These are phyloP conservation scores for Suhomyces kilbournensis DNA, from an alignment of 805 yeast species.

Conservation along the genomic window DNA sequence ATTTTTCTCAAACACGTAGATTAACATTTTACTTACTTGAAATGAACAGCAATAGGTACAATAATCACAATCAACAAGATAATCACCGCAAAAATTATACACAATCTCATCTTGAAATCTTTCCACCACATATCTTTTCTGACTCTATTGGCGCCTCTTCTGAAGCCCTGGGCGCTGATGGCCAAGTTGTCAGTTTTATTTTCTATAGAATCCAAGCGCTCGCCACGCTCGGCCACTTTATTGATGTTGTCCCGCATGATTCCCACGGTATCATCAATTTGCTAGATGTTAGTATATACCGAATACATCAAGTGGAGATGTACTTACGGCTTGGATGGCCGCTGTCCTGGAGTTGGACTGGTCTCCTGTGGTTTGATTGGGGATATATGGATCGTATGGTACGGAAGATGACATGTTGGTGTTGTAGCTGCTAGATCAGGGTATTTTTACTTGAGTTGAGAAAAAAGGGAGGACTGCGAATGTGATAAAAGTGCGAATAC, in stretches of 20 bases:
- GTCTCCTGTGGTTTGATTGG: slow-evolving; percentile 54
- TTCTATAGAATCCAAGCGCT: slow-evolving; percentile 85
- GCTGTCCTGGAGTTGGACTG: slow-evolving; percentile 64
- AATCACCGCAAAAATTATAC: slow-evolving; percentile 73
- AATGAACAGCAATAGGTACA: slow-evolving; percentile 92
- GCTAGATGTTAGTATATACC: slow-evolving; percentile 42
- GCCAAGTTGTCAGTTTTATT: slow-evolving; percentile 92
- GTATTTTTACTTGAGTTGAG: background rate
- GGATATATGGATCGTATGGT: slow-evolving; percentile 85
- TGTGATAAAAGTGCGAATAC: background rate
- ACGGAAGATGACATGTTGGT: slow-evolving; percentile 66
- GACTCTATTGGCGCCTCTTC: slow-evolving; percentile 94
- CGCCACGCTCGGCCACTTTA: slow-evolving; percentile 93
- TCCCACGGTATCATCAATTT: slow-evolving; percentile 93
- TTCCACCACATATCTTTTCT: slow-evolving; percentile 99
- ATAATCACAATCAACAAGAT: slow-evolving; percentile 82
- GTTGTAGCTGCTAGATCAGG: background rate
- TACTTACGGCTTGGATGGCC: slow-evolving; percentile 75
- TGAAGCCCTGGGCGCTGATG: slow-evolving; percentile 88
- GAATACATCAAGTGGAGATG: background rate
- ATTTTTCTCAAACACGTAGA: too few relatives aligned
- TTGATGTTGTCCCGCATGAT: slow-evolving; percentile 96
- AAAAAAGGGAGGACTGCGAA: background rate
- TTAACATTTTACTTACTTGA: slow-evolving; percentile 33
- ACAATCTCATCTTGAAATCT: slow-evolving; percentile 93